Conservation (phyloP, 1,284 basidiomycete genomes). For the Tremellales sp. region DNA sequence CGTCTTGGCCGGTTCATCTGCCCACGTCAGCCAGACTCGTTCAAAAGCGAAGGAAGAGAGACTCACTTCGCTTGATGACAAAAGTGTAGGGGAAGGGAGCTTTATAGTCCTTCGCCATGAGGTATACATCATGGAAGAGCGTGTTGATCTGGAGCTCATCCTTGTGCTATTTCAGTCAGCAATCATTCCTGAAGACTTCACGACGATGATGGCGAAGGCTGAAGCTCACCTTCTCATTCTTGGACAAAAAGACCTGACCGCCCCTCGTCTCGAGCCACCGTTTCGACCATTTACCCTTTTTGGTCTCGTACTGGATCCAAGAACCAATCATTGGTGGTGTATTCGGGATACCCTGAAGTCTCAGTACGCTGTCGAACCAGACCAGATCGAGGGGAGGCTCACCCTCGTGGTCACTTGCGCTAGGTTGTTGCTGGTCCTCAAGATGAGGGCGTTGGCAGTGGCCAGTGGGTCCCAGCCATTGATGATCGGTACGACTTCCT, state of each 20-base stretch:
- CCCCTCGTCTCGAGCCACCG: constrained; percentile 78
- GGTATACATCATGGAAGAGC: constrained; percentile 77
- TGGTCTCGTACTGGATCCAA: constrained; percentile 78
- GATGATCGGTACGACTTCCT: constrained; percentile 66
- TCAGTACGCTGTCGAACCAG: no score
- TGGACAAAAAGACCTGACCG: constrained; percentile 75
- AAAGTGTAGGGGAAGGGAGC: constrained; percentile 70
- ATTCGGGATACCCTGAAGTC: constrained; percentile 62
- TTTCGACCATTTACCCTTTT: constrained; percentile 88
- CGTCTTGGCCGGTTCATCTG: constrained; percentile 72
- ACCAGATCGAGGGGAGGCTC: no score
- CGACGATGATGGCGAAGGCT: not conserved
- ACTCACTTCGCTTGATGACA: constrained; percentile 63
- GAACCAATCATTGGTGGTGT: constrained; percentile 65
- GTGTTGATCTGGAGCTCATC: constrained; percentile 57
- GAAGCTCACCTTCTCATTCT: constrained; percentile 69
- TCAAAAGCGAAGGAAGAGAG: not conserved
- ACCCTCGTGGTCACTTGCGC: no score
- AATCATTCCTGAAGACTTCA: not conserved
- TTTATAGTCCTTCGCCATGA: constrained; percentile 64
- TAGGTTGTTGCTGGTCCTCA: constrained; percentile 32
- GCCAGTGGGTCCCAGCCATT: constrained; percentile 78
- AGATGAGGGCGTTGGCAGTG: constrained; percentile 67
- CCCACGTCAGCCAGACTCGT: constrained; percentile 1
- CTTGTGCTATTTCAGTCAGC: constrained; percentile 60